Conservation (phyloP, 2,329 filamentous ascomycete genomes). For the Alternaria sp. region DNA sequence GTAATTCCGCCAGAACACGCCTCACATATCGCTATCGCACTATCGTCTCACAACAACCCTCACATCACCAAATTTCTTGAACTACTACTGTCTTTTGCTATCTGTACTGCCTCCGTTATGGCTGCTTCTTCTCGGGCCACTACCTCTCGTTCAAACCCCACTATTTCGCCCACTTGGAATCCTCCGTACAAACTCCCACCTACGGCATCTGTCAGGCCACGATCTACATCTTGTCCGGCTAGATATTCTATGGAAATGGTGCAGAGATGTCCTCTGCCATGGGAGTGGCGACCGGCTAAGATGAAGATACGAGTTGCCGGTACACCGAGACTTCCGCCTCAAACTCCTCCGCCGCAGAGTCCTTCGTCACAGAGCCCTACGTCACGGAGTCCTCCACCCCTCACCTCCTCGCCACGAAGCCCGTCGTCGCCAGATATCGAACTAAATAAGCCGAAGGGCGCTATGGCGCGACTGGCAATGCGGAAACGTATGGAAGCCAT, state of each 20-base stretch:
- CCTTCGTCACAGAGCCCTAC: neutral
- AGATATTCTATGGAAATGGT: neutral
- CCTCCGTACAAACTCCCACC: neutral
- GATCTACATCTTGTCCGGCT: neutral
- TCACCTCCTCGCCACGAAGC: neutral
- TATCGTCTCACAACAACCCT: neutral
- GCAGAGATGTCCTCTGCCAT: neutral
- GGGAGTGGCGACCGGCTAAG: neutral
- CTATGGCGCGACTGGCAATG: neutral
- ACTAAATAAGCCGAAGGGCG: neutral
- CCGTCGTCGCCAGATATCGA: neutral
- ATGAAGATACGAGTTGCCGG: neutral
- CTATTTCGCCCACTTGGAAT: neutral
- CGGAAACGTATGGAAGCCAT: neutral
- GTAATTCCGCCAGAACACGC: neutral
- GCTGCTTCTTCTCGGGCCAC: rapidly evolving
- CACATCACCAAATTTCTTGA: neutral
- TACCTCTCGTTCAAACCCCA: neutral
- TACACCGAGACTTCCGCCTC: neutral
- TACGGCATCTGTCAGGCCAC: neutral
- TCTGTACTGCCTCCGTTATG: neutral
- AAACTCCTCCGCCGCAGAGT: neutral
- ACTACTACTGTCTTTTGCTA: neutral
- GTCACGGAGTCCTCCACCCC: neutral
- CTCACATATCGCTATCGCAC: neutral